These are phyloP conservation scores for Dichomitus squalens DNA, from an alignment of 1,284 basidiomycete species.

Conservation along the genomic window DNA sequence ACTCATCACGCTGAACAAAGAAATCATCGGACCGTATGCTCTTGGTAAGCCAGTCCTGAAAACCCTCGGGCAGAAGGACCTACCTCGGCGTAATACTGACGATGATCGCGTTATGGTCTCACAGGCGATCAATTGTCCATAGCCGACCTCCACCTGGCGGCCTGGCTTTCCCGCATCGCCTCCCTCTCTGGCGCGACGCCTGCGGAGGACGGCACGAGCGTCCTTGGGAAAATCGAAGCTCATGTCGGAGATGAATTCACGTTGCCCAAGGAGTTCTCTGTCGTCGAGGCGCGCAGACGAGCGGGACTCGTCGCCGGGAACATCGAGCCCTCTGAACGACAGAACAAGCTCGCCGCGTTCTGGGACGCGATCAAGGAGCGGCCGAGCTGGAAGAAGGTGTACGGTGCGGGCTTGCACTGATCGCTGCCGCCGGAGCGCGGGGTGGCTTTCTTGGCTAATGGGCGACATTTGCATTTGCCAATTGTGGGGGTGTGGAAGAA, in stretches of 20 bases:
- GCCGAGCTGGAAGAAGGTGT: constrained; percentile 72
- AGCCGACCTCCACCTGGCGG: constrained; percentile 79
- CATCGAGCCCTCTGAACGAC: constrained; percentile 27
- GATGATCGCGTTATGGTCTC: background rate
- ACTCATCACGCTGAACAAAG: constrained; percentile 50
- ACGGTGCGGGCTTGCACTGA: constrained; percentile 49
- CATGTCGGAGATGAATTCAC: constrained; percentile 49
- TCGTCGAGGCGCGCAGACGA: constrained; percentile 34
- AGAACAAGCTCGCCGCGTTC: constrained; percentile 57
- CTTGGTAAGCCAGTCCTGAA: constrained; percentile 52
- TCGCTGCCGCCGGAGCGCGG: too few species aligned
- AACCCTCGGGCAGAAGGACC: background rate
- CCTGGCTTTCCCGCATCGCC: constrained; percentile 74
- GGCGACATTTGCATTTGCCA: background rate
- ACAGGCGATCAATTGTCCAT: constrained; percentile 77
- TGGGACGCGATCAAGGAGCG: constrained; percentile 71
- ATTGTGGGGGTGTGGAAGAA: background rate
- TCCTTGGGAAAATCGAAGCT: constrained; percentile 51
- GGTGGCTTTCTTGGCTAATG: background rate
- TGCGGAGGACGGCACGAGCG: constrained; percentile 50
- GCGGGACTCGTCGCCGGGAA: constrained; percentile 29
- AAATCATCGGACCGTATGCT: constrained; percentile 71
- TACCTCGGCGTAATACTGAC: background rate
- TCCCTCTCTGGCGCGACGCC: constrained; percentile 54
- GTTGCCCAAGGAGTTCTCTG: constrained; percentile 47